A percentile compares a stretch with the other conserved stretches of the same genome.
Conservation (phyloP, 306 rosid genomes). For the Prunus dulcis region DNA sequence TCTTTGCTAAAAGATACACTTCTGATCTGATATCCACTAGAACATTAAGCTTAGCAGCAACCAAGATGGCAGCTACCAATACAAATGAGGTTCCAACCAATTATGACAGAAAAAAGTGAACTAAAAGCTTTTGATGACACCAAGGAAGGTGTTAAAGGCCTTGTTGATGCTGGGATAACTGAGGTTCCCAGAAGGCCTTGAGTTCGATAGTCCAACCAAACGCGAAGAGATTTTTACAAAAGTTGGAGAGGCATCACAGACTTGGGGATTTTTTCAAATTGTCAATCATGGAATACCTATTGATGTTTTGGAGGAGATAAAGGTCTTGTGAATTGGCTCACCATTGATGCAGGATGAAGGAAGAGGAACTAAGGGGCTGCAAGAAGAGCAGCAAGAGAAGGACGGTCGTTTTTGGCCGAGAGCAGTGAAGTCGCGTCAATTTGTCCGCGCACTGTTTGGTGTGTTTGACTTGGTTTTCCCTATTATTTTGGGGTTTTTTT, state of each 20-base stretch:
- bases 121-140: constrained; percentile 37
- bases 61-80: not conserved
- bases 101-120: constrained; percentile 26
- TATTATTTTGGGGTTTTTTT: too few species aligned
- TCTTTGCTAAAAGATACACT: too few species aligned
- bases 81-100: not conserved
- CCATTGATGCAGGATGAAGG: too few species aligned
- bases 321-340: not conserved
- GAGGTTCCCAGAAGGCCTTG: constrained; percentile 37
- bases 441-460: too few species aligned
- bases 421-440: too few species aligned
- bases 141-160: constrained; percentile 61
- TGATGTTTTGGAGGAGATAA: constrained; percentile 35
- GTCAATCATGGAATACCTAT: constrained; percentile 38
- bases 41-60: too few species aligned
- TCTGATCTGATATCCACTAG: too few species aligned
- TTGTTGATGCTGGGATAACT: constrained; percentile 55
- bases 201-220: not conserved
- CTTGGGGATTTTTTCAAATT: constrained; percentile 43
- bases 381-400: too few species aligned
- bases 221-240: constrained; percentile 20
- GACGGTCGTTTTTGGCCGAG: too few species aligned
- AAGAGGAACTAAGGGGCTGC: too few species aligned
- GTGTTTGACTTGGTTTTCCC: too few species aligned
- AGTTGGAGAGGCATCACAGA: constrained; percentile 33